Evolutionary conservation across 257 asterid genomes (phyloP), one percentile per base, ranked within the genome.

Genomic region (Solanum pinnatisectum): DNA sequence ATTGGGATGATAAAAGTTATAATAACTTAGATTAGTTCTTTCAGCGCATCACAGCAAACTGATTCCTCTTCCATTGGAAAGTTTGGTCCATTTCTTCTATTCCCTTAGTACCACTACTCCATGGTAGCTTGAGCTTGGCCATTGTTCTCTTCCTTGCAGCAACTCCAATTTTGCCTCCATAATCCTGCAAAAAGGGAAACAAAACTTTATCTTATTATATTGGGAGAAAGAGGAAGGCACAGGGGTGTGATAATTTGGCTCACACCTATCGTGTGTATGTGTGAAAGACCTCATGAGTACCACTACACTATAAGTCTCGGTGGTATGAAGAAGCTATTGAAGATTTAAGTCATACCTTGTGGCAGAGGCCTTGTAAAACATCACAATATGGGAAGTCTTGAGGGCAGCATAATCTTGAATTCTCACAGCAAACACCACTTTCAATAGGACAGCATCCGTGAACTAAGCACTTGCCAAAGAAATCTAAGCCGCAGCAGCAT

Each of bases 61-160:
- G 91, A 74, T 89, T 84, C 88, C 86, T 89, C 71, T 85, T 89
- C 92, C 91, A 85, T 44, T 10, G 89, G n/a, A 79, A 87, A 87
- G 88, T 85, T 30, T 87, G 88, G 52, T 74, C 73, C 27, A 8
- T 13, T 36, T 87, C 49, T 30, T 52, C 30, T 52, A 8, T 67
- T 89, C 67, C 77, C 5, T 78, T 72, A 42, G 23, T 60, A 85
- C 60, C 40, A 16, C 85, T 87, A 35, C 82, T 85, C 89, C 90
- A 90, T 16, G 91, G 87, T 37, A 89, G 65, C 39, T 78, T 87
- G 65, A 79, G 44, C 33, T 85, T 85, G 87, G 82, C 82, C 37
- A 85, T 42, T 39, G 13, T 85, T 85, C 87, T 67, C 67, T 68
- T 85, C 63, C 20, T 63, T 68, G 79, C 82, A 2, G 82, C 81